Evolutionary conservation across 108 stramenopile genomes (phyloP).

Genomic region (Stephanodiscus minutulus): DNA sequence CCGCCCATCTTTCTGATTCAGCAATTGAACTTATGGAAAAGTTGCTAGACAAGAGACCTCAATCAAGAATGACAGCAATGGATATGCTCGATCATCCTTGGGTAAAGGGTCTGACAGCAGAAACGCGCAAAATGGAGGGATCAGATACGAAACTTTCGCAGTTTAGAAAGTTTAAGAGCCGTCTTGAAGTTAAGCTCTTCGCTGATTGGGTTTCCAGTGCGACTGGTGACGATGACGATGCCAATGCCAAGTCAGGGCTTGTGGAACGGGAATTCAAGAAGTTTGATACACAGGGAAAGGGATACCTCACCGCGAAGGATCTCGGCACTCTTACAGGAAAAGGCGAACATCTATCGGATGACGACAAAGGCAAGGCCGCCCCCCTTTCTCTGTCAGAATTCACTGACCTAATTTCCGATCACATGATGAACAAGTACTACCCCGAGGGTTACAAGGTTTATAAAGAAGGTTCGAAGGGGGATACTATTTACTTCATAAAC

Average conservation of each 20-base stretch:
- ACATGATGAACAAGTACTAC: constrained; percentile 14
- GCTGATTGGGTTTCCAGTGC: neutral
- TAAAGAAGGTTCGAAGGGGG: constrained; percentile 22
- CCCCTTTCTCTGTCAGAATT: constrained; percentile 14
- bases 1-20: constrained; percentile 23
- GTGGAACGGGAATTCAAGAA: constrained; percentile 33
- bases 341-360: neutral
- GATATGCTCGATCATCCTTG: constrained; percentile 28
- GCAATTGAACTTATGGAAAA: constrained; percentile 22
- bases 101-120: constrained; percentile 20
- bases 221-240: neutral
- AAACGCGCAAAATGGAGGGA: constrained; percentile 3
- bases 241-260: neutral
- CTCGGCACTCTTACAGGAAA: constrained; percentile 9
- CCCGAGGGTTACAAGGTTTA: constrained; percentile 9
- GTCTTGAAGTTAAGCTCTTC: constrained; percentile 19
- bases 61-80: constrained; percentile 17
- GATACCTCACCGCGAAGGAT: constrained; percentile 22
- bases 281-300: constrained; percentile 27
- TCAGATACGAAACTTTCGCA: constrained; percentile 7
- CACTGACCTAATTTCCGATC: constrained; percentile 4
- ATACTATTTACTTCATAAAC: constrained; percentile 40
- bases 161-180: constrained; percentile 8
- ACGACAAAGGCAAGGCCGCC: neutral
- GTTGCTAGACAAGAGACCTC: constrained; percentile 16